Evolutionary conservation across 345 rosid genomes (phyloP).

Genomic region (Syzygium aromaticum): DNA sequence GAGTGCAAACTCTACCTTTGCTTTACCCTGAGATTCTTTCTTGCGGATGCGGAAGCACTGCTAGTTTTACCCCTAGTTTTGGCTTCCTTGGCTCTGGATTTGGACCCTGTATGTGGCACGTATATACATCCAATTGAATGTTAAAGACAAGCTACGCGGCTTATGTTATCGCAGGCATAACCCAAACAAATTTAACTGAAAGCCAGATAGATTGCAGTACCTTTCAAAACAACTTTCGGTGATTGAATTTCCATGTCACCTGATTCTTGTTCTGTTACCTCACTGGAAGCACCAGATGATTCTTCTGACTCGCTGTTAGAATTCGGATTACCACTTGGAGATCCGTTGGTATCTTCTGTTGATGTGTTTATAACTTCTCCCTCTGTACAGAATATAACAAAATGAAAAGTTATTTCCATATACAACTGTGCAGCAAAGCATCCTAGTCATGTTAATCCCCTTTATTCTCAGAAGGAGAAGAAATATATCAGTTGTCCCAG

Average conservation of each 20-base stretch:
- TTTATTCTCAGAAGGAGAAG: background rate
- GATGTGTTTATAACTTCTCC: slow-evolving; percentile 44
- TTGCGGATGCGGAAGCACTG: slow-evolving; percentile 6
- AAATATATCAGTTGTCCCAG: background rate
- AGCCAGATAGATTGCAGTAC: slow-evolving; percentile 9
- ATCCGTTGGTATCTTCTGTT: slow-evolving; percentile 14
- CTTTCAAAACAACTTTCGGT: slow-evolving; percentile 13
- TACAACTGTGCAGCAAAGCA: background rate
- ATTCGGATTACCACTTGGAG: slow-evolving; percentile 3
- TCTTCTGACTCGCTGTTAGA: slow-evolving; percentile 18
- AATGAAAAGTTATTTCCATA: background rate
- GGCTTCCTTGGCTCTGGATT: slow-evolving; percentile 15
- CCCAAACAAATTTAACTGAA: background rate
- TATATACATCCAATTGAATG: background rate
- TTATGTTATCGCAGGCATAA: background rate
- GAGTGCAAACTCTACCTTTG: slow-evolving; percentile 11
- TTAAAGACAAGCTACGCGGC: background rate
- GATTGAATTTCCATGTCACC: slow-evolving; percentile 32
- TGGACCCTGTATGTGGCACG: slow-evolving; percentile 2
- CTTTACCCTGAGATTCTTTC: slow-evolving; percentile 18
- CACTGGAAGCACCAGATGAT: slow-evolving; percentile 29
- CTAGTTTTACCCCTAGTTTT: background rate
- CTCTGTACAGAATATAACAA: slow-evolving; percentile 20
- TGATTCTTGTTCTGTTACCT: slow-evolving; percentile 23
- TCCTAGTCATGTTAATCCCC: background rate